Conservation (phyloP, 164 flowering plant species). For the Liquidambar formosana region DNA sequence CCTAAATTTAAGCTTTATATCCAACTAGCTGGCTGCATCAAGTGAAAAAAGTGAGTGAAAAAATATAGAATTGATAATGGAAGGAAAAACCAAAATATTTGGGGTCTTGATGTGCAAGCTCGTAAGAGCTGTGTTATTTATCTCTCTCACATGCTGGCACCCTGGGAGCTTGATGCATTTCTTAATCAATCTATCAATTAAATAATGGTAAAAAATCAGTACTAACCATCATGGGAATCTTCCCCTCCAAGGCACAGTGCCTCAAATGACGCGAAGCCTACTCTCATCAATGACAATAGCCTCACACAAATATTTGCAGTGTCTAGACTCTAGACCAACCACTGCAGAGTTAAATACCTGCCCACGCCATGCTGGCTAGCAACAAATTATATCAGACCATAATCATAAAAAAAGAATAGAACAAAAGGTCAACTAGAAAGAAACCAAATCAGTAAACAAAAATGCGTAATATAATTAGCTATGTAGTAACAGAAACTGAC, state of each 20-base stretch:
- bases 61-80: background rate
- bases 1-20: conserved; percentile 68
- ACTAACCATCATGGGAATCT: conserved; percentile 69
- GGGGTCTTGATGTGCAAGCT: no score
- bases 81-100: background rate
- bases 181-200: background rate
- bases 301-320: conserved; percentile 40
- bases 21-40: conserved; percentile 76
- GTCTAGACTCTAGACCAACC: conserved; percentile 52
- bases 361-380: conserved; percentile 74
- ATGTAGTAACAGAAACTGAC: no score
- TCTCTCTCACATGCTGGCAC: background rate
- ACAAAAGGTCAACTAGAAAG: no score
- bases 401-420: no score
- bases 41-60: background rate
- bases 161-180: background rate
- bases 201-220: background rate
- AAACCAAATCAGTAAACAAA: no score
- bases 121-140: background rate
- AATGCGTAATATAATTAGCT: no score
- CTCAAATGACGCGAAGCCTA: conserved; percentile 70
- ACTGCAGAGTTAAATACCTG: no score
- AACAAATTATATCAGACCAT: background rate
- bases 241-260: conserved; percentile 68
- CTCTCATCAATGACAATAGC: conserved; percentile 60